Evolutionary conservation across 2,329 filamentous ascomycete genomes (phyloP).

Genomic region (Penicillium sumatraense): DNA sequence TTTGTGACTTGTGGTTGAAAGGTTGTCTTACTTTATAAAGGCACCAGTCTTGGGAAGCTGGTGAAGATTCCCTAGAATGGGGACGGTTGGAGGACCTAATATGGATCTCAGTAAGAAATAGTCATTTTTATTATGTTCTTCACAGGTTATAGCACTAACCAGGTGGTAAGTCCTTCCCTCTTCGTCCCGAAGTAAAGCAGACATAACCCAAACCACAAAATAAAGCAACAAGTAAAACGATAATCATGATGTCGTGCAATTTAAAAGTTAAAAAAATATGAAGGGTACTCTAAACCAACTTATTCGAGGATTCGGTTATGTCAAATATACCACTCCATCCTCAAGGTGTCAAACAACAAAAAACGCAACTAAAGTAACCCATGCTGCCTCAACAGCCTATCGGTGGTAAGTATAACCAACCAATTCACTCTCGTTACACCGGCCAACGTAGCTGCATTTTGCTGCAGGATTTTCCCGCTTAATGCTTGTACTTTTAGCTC

Average conservation of each 20-base stretch:
- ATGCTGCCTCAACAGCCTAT: not conserved
- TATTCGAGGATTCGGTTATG: not conserved
- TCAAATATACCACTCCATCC: too few species aligned
- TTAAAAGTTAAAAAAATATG: too few species aligned
- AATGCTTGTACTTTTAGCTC: too few species aligned
- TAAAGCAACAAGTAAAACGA: not conserved
- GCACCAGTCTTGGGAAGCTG: not conserved
- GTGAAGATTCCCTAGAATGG: constrained; percentile 5
- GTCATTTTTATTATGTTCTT: not conserved
- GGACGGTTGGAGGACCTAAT: constrained; percentile 2
- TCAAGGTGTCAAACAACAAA: too few species aligned
- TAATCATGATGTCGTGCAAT: not conserved
- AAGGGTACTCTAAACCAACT: too few species aligned
- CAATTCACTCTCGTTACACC: not conserved
- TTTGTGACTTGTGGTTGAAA: not conserved
- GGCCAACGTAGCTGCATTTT: not conserved
- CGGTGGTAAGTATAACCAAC: not conserved
- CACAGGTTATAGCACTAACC: not conserved
- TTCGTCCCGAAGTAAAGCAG: not conserved
- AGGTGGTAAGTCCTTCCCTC: not conserved
- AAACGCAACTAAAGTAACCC: not conserved
- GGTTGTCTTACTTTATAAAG: not conserved
- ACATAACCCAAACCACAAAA: not conserved
- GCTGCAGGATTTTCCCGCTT: not conserved
- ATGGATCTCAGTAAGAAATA: too few species aligned